Base-by-base conservation (phyloP, 164 flowering plant genomes). In the Dillenia turbinata region DNA sequence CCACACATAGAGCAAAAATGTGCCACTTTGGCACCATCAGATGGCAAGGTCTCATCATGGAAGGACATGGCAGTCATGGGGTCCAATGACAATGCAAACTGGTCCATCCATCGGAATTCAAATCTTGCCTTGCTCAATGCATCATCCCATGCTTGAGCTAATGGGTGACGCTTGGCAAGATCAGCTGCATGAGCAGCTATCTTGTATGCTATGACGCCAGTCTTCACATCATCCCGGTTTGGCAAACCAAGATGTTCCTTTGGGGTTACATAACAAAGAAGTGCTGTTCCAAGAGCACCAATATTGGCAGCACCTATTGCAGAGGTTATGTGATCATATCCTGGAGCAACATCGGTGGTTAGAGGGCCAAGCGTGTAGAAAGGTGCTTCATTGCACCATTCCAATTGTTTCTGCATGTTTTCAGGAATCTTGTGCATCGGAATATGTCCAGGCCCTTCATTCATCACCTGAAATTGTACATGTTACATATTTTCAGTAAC, bases 1-100 rank as follows among this genome's bases (percentile, higher is more conserved):
- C 99, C 99, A 65, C 99, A 95, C 99, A 95, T 95, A 10, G 98
- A 92, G 82, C 98, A 92, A 75, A 95, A 95, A 73, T 95, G 99
- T 14, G 99, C 99, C 26, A 95, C 92, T 72, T 95, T 95, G 22
- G 98, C 98, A 53, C 99, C 99, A 16, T 92, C 97, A 9, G 99
- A 70, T 24, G 99, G 99, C 57, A 95, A 74, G 47, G 97, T 88
- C 66, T 95, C 97, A 59, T 92, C 99, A 80, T 95, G 99, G 77
- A 90, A 95, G 55, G 98, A 75, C 96, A 88, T 87, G 53, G 99
- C 98, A 60, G 99, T 95, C 92, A 85, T 77, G 14, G 98, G 99
- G 72, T 95, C 99, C 71, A 95, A 58, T 9, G 99, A 83, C 71
- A 95, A 64, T 54, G 99, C 94, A 79, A 95, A 95, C 75, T 95